A percentile compares a stretch with the other conserved stretches of the same genome.
phyloP scores from a whole-genome alignment of 768 basidiomycete genomes.

The Rhodotorula babjevae region DNA sequence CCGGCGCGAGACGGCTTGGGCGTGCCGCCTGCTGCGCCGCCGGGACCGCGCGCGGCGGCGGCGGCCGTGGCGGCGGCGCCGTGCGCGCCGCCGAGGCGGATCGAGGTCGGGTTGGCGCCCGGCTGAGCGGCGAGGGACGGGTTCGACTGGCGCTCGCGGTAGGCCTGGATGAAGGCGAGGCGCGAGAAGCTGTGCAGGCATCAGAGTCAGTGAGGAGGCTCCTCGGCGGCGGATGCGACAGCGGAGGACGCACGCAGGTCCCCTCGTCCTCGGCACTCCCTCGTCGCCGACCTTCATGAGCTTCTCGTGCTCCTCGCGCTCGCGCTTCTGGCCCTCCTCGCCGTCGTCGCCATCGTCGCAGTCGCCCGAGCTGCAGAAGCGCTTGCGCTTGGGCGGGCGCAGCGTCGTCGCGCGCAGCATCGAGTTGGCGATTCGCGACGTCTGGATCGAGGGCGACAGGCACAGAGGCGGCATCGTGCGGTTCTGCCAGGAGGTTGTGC shows the following conservation, averaged over 20 bases:
- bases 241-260: slow-evolving; percentile 23
- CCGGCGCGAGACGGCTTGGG: slow-evolving; percentile 8
- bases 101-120: slow-evolving; percentile 28
- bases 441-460: slow-evolving; percentile 36
- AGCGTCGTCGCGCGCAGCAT: slow-evolving; percentile 47
- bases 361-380: slow-evolving; percentile 26
- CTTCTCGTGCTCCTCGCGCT: slow-evolving; percentile 33
- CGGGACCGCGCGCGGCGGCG: neutral
- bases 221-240: neutral
- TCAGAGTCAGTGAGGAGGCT: neutral
- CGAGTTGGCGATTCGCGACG: slow-evolving; percentile 46
- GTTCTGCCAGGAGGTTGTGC: slow-evolving; percentile 2
- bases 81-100: slow-evolving; percentile 15
- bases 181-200: slow-evolving; percentile 28
- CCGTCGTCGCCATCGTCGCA: slow-evolving; percentile 20
- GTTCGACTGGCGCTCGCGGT: slow-evolving; percentile 32
- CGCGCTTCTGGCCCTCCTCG: slow-evolving; percentile 18
- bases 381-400: slow-evolving; percentile 44
- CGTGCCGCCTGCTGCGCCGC: neutral
- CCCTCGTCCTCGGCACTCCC: slow-evolving; percentile 27
- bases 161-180: slow-evolving; percentile 37
- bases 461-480: slow-evolving; percentile 34
- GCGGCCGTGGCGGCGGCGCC: neutral
- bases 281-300: slow-evolving; percentile 38
- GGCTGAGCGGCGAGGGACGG: slow-evolving; percentile 26